Evolutionary conservation across 2,329 filamentous ascomycete species (phyloP).

Genomic region (Chrysoporthe puriensis): DNA sequence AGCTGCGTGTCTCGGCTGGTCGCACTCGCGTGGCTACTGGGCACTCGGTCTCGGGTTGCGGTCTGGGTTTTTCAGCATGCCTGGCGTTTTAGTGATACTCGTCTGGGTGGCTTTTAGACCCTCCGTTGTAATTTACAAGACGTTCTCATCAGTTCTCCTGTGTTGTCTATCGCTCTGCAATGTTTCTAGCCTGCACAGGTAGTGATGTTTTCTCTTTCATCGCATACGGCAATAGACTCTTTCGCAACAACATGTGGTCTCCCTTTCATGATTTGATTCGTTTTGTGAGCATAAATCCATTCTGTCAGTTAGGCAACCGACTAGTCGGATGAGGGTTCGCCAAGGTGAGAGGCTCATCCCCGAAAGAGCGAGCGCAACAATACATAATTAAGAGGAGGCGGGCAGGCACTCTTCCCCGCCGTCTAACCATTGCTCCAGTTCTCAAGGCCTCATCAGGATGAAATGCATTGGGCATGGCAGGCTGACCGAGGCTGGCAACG

Average conservation of each 20-base stretch:
- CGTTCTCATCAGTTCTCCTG: conserved; percentile 19
- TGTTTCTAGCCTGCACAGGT: conserved; percentile 5
- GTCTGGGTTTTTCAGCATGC: conserved; percentile 29
- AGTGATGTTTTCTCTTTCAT: conserved; percentile 2
- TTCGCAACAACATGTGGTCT: background rate
- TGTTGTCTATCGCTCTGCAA: conserved; percentile 8
- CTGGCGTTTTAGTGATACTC: conserved; percentile 30
- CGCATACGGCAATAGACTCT: conserved; percentile 20
- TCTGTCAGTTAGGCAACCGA: background rate
- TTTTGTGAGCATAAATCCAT: background rate
- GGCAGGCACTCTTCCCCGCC: too few relatives aligned
- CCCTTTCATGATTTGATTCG: background rate
- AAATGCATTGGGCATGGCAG: too few relatives aligned
- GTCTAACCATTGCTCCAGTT: too few relatives aligned
- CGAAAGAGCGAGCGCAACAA: background rate
- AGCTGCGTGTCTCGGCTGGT: conserved; percentile 38
- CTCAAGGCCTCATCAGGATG: background rate
- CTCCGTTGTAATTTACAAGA: conserved; percentile 31
- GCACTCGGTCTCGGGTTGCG: conserved; percentile 21
- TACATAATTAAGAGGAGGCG: too few relatives aligned
- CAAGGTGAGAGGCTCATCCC: background rate
- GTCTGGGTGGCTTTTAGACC: conserved; percentile 30
- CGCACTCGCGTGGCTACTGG: conserved; percentile 15
- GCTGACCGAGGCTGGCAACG: too few relatives aligned
- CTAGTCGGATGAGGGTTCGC: background rate